These are phyloP conservation scores for Hypericum perforatum DNA, from an alignment of 345 rosid genomes.

Conservation along the genomic window DNA sequence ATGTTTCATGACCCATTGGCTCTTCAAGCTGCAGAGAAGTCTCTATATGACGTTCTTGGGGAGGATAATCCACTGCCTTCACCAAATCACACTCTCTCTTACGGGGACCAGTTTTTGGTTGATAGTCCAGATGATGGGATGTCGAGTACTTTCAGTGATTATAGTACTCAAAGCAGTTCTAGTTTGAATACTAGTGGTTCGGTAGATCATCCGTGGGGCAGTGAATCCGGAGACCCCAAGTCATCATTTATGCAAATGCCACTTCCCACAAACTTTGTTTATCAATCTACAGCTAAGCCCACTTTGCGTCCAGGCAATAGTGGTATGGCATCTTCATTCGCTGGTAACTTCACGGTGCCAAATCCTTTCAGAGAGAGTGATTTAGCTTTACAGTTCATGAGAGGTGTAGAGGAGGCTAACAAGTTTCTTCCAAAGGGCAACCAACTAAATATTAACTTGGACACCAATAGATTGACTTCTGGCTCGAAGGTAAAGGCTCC, in stretches of 20 bases:
- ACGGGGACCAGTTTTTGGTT: conserved; percentile 17
- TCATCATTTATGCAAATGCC: conserved; percentile 15
- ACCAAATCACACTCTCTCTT: conserved; percentile 11
- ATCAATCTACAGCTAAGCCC: conserved; percentile 35
- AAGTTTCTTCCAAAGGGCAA: conserved; percentile 10
- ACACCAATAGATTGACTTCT: conserved; percentile 6
- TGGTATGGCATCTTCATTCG: conserved; percentile 9
- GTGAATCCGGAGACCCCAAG: conserved; percentile 22
- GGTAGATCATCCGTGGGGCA: conserved; percentile 28
- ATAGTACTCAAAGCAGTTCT: conserved; percentile 19
- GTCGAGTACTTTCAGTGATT: conserved; percentile 34
- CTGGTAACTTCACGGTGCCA: conserved; percentile 14
- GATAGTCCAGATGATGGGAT: conserved; percentile 34
- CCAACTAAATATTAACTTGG: conserved; percentile 32
- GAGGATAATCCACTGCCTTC: conserved; percentile 25
- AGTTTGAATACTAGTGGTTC: conserved; percentile 24
- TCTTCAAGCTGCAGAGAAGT: conserved; percentile 53
- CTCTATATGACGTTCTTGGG: conserved; percentile 45
- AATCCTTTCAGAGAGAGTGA: conserved; percentile 8
- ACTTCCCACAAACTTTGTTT: conserved; percentile 29
- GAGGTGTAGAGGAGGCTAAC: conserved; percentile 11
- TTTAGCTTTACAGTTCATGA: conserved; percentile 6
- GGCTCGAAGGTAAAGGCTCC: conserved; percentile 10
- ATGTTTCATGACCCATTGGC: conserved; percentile 45
- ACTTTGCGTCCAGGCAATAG: conserved; percentile 7